Evolutionary conservation across 192 early-diverging fungal genomes (phyloP).

Genomic region (Obelidium mucronatum): DNA sequence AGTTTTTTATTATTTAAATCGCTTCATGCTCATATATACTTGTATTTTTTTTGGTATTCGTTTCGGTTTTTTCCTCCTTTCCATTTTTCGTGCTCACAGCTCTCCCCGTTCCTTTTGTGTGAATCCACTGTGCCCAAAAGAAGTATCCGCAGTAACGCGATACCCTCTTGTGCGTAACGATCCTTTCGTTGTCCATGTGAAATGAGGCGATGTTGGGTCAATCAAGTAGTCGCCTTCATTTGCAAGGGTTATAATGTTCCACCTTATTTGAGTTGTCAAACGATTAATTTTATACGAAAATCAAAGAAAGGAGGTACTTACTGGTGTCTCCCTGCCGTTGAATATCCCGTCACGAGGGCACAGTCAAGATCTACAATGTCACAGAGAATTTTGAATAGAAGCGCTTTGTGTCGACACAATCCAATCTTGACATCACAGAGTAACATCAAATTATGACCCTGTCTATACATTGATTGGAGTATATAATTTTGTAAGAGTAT

Average conservation of each 20-base stretch:
- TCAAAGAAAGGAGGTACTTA: not conserved
- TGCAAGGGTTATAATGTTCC: constrained; percentile 58
- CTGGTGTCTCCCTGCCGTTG: constrained; percentile 58
- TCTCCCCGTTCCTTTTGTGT: constrained; percentile 52
- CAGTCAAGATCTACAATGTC: constrained; percentile 54
- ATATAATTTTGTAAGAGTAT: not conserved
- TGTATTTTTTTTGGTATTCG: too few relatives aligned
- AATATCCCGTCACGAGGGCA: constrained; percentile 59
- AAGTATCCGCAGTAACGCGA: constrained; percentile 39
- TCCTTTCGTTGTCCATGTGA: constrained; percentile 61
- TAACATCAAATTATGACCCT: constrained; percentile 61
- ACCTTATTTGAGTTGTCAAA: constrained; percentile 28
- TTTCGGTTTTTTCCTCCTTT: not conserved
- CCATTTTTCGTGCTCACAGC: not conserved
- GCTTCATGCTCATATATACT: not conserved
- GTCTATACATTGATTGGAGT: constrained; percentile 26
- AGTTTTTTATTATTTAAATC: not conserved
- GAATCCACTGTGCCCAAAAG: constrained; percentile 59
- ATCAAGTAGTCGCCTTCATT: constrained; percentile 49
- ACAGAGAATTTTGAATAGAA: constrained; percentile 60
- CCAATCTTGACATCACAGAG: constrained; percentile 53
- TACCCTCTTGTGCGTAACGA: constrained; percentile 51
- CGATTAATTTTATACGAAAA: not conserved
- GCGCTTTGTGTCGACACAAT: constrained; percentile 59
- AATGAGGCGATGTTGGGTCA: constrained; percentile 59